Evolutionary conservation across 257 asterid species (phyloP).

Genomic region (Eucommia ulmoides): DNA sequence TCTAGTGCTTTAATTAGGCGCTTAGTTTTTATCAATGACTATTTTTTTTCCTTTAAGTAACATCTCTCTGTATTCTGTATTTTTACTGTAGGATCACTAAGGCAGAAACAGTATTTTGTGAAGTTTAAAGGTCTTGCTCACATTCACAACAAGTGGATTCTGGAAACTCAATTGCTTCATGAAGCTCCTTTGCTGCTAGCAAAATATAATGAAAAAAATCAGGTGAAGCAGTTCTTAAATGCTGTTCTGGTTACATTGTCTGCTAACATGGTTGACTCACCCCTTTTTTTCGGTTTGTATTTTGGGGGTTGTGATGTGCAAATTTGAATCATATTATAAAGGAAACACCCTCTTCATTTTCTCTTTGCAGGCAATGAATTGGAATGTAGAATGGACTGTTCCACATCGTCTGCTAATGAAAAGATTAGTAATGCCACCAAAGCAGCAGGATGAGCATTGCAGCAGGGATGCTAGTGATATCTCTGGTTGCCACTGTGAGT

Average conservation of each 20-base stretch:
- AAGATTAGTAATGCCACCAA: conserved; percentile 23
- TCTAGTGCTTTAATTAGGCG: too few species aligned
- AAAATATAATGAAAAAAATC: conserved; percentile 24
- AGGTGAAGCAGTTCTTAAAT: conserved; percentile 22
- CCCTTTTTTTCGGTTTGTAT: too few species aligned
- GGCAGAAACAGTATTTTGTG: conserved; percentile 65
- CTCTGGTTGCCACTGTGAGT: conserved; percentile 36
- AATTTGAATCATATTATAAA: too few species aligned
- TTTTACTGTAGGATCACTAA: conserved; percentile 32
- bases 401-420: conserved; percentile 54
- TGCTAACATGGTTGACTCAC: not conserved
- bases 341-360: too few species aligned
- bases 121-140: conserved; percentile 67
- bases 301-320: too few species aligned
- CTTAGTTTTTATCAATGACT: not conserved
- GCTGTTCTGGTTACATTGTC: not conserved
- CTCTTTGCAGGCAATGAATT: conserved; percentile 32
- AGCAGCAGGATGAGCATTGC: conserved; percentile 17
- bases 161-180: conserved; percentile 37
- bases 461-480: conserved; percentile 22
- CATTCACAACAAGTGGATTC: conserved; percentile 62
- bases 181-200: conserved; percentile 35
- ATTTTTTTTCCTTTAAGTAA: not conserved
- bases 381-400: conserved; percentile 54
- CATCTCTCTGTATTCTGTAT: conserved; percentile 4